Evolutionary conservation across 306 rosid genomes (phyloP), one percentile per base, ranked within the genome.

Genomic region (Echinosophora koreensis): DNA sequence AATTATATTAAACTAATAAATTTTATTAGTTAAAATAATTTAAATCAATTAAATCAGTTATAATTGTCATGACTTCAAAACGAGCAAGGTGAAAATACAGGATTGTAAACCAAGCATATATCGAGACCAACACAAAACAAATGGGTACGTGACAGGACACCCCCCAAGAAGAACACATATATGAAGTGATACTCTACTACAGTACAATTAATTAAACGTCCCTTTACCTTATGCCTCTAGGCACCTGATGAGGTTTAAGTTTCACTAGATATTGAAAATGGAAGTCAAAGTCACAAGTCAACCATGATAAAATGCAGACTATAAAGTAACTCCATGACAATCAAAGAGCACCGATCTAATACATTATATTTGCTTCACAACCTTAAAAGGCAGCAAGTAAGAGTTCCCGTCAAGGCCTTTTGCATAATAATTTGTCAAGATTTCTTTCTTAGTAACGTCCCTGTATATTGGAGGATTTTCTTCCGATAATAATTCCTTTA

Each of bases 311-410:
- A 73, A n/a, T 73, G 4, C 32, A 42, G 6, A 42, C 57, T 44
- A 42, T 22, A 56, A 59, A 47, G 13, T 14, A 27, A 42, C 57
- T 57, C 57, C 39, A 5, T 34, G 3, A 34, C 52, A 50, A 16
- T 5, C 71, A 63, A 75, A 37, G 16, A 10, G 16, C 37, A 5
- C 15, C 44, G 0, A 38, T 39, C 12, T 8, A 27, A 66, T 66
- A 34, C 37, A 2, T 35, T 13, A 56, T 62, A 11, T 22, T 64
- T 22, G 41, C 55, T 65, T 76, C 42, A 64, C 41, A 64, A 37
- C 66, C 73, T 76, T 5, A 22, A 64, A 15, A 76, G 73, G 66
- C 44, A 2, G 35, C 35, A 86, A 69, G 74, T 63, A 51, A 6
- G 22, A 22, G 22, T 22, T 22, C 22, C 22, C 22, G 22, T 22